Evolutionary conservation across 495 filamentous ascomycete genomes (phyloP).

Genomic region (Lophium mytilinum): DNA sequence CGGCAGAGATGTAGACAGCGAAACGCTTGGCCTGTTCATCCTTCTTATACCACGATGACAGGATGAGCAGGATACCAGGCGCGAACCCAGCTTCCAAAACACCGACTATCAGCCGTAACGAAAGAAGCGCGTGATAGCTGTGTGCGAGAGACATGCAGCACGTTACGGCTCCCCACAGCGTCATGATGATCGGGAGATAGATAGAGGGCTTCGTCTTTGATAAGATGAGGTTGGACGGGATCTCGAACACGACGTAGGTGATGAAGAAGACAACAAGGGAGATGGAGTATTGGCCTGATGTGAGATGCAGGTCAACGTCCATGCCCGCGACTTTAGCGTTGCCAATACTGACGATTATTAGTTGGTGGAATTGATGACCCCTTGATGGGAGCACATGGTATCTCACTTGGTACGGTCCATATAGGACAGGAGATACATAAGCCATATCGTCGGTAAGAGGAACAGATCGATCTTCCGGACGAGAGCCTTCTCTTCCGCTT

Average conservation of each 20-base stretch:
- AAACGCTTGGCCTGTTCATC: conserved; percentile 67
- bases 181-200: conserved; percentile 47
- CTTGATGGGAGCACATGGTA: not conserved
- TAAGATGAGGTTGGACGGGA: conserved; percentile 76
- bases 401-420: conserved; percentile 52
- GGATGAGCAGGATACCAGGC: conserved; percentile 78
- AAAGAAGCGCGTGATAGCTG: conserved; percentile 10
- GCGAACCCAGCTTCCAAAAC: conserved; percentile 78
- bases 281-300: conserved; percentile 61
- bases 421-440: conserved; percentile 79
- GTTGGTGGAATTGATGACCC: not conserved
- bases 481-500: conserved; percentile 33
- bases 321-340: conserved; percentile 80
- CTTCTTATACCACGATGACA: conserved; percentile 80
- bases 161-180: conserved; percentile 66
- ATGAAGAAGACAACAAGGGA: conserved; percentile 83
- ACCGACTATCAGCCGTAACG: conserved; percentile 66
- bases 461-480: conserved; percentile 60
- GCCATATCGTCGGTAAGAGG: conserved; percentile 68
- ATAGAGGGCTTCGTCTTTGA: conserved; percentile 44
- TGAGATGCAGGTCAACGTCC: conserved; percentile 52
- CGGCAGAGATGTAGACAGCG: conserved; percentile 86
- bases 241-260: conserved; percentile 81
- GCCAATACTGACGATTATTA: conserved; percentile 35
- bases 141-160: conserved; percentile 52